Evolutionary conservation across 78 protist genomes (phyloP), one percentile per base, ranked within the genome.

Genomic region (Salpingoeca rosetta): DNA sequence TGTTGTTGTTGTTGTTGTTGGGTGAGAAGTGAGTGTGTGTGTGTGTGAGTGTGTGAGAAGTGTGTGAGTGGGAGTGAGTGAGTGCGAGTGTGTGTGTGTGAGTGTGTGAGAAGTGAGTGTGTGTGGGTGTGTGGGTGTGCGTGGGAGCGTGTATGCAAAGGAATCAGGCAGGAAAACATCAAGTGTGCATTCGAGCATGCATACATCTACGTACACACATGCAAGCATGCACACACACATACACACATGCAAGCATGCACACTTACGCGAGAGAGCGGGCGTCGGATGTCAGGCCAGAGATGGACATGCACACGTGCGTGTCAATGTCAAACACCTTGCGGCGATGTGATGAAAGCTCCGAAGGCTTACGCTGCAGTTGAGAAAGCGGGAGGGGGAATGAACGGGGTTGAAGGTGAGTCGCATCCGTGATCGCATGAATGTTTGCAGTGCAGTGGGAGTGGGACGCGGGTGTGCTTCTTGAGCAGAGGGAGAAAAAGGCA

Each of bases 231-330:
- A 24, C 57, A 80, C 43, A 24, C 22, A 45, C 57, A n/a, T n/a
- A n/a, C n/a, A n/a, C n/a, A n/a, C n/a, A n/a, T n/a, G n/a, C n/a
- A n/a, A n/a, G n/a, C n/a, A n/a, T n/a, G 27, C 36, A 74, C 41
- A 44, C 75, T n/a, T 37, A 45, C 79, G 57, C 81, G 38, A 87
- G 83, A 35, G 81, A 72, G 12, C 96, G 93, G 10, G 93, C 96
- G 72, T 96, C 96, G 22, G 93, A 87, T 25, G 96, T 90, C 35
- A 97, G 92, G 82, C 99, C 99, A 7, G 98, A 86, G 51, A 97
- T 95, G 45, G 94, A 94, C 40, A 96, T 87, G 79, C 96, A 98
- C 44, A 95, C 76, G 81, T 97, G 97, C 72, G 92, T 93, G 84
- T 97, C 99, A n/a, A 97, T 82, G 10, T 74, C 45, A 73, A 96